A percentile compares a stretch with the other conserved stretches of the same genome.
Evolutionary conservation across 2,329 filamentous ascomycete genomes (phyloP).

Genomic region (Apiospora marii): DNA sequence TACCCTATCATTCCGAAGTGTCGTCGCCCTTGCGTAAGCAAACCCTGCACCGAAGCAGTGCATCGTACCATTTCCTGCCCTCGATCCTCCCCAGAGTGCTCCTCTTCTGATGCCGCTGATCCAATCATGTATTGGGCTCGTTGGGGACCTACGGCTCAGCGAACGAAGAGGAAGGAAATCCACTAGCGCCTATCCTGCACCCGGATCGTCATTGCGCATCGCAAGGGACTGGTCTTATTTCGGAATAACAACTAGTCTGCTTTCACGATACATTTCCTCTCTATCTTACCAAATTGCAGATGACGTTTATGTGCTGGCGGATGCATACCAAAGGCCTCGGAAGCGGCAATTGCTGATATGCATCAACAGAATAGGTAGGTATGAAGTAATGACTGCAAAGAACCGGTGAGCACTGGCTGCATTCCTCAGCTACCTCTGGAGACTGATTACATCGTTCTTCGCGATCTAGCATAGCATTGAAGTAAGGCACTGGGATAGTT

Average conservation of each 20-base stretch:
- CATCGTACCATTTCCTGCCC: neutral
- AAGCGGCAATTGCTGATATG: neutral
- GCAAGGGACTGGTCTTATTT: slow-evolving; percentile 23
- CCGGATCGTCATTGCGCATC: slow-evolving; percentile 27
- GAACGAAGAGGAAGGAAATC: neutral
- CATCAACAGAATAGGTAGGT: neutral
- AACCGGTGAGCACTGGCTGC: neutral
- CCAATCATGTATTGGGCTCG: neutral
- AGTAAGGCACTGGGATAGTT: neutral
- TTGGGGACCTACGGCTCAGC: neutral
- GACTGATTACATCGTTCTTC: neutral
- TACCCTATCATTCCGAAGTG: neutral
- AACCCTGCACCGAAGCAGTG: neutral
- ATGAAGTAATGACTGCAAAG: neutral
- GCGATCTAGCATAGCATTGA: neutral
- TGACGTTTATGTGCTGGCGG: slow-evolving; percentile 26
- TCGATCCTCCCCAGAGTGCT: neutral
- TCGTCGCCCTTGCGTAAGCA: neutral
- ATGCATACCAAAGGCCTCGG: neutral
- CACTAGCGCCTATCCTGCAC: slow-evolving; percentile 18
- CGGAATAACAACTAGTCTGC: slow-evolving; percentile 10
- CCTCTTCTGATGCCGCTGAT: neutral
- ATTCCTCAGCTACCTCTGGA: neutral
- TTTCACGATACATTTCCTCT: slow-evolving; percentile 25
- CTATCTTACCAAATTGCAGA: slow-evolving; percentile 13